Percentiles rank a stretch among this genome's conserved stretches.
Conservation (phyloP, 768 basidiomycete genomes). For the Hortiboletus flavorubellus region DNA sequence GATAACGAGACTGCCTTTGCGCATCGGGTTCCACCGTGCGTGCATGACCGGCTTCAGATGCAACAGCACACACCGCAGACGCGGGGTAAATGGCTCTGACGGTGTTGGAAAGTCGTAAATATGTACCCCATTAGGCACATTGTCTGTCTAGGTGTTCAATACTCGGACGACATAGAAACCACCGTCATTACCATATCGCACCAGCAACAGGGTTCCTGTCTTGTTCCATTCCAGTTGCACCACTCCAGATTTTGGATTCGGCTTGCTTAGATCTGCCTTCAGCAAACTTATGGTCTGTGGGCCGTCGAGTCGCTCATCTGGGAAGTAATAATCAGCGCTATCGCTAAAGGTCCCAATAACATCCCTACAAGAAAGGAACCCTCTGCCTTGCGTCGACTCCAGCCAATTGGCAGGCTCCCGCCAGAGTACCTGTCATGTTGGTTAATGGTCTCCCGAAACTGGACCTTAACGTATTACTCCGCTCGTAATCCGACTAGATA, state of each 20-base stretch:
- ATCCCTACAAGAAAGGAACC: constrained; percentile 78
- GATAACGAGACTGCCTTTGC: constrained; percentile 64
- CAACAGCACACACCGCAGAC: constrained; percentile 61
- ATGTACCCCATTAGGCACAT: constrained; percentile 57
- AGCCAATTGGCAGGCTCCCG: constrained; percentile 84
- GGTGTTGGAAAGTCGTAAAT: constrained; percentile 71
- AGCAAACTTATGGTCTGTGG: constrained; percentile 49
- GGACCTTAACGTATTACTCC: constrained; percentile 47
- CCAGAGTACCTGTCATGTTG: constrained; percentile 64
- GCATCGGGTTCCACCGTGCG: constrained; percentile 82
- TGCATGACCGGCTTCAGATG: constrained; percentile 61
- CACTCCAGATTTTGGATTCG: constrained; percentile 63
- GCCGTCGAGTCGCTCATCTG: constrained; percentile 65
- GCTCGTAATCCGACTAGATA: constrained; percentile 53
- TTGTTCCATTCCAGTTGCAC: constrained; percentile 80
- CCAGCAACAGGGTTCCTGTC: constrained; percentile 68
- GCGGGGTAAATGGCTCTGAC: constrained; percentile 54
- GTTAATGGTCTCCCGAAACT: neutral
- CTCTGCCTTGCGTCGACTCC: constrained; percentile 76
- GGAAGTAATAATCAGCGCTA: neutral
- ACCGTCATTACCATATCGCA: constrained; percentile 58
- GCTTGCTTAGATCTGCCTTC: constrained; percentile 56
- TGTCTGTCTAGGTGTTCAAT: constrained; percentile 41
- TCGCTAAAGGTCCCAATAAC: neutral
- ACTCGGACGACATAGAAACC: neutral